These are phyloP conservation scores for Trematosphaeria pertusa DNA, from an alignment of 2,329 filamentous ascomycete genomes.

Conservation along the genomic window DNA sequence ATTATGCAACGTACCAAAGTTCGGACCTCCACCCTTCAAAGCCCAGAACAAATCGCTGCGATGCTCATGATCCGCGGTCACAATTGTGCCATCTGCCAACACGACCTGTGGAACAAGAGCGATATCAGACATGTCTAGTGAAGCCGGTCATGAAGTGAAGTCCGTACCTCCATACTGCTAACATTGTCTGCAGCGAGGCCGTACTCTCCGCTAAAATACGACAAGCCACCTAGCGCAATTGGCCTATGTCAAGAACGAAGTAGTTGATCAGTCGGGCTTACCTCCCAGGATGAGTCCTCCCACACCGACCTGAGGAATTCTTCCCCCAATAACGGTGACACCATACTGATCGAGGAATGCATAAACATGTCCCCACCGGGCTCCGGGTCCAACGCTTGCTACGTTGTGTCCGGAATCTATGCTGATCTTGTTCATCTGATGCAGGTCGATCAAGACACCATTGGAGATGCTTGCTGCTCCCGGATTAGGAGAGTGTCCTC, in stretches of 20 bases:
- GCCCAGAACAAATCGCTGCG: constrained; percentile 30
- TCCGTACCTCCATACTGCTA: constrained; percentile 5
- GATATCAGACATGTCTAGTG: not conserved
- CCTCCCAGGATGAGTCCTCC: constrained; percentile 17
- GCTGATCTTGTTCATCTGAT: constrained; percentile 5
- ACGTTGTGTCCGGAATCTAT: not conserved
- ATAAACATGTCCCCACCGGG: constrained; percentile 10
- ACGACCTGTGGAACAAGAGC: constrained; percentile 4
- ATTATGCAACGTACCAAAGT: constrained; percentile 16
- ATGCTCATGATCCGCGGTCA: constrained; percentile 9
- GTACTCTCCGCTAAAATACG: constrained; percentile 2
- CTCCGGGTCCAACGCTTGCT: constrained; percentile 8
- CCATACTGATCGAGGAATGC: constrained; percentile 2
- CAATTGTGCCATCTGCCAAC: constrained; percentile 4
- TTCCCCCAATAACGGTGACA: constrained; percentile 11
- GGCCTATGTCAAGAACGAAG: not conserved
- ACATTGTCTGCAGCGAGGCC: constrained; percentile 8
- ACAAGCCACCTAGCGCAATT: constrained; percentile 3
- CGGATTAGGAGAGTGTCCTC: constrained; percentile 15
- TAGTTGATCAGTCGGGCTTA: not conserved
- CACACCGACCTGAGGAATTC: constrained; percentile 16
- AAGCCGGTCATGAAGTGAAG: not conserved
- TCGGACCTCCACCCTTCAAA: constrained; percentile 9
- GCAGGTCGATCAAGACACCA: constrained; percentile 6
- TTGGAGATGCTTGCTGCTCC: constrained; percentile 7